These are phyloP conservation scores for Trichodelitschia bisporula DNA, from an alignment of 495 filamentous ascomycete species.

Conservation along the genomic window DNA sequence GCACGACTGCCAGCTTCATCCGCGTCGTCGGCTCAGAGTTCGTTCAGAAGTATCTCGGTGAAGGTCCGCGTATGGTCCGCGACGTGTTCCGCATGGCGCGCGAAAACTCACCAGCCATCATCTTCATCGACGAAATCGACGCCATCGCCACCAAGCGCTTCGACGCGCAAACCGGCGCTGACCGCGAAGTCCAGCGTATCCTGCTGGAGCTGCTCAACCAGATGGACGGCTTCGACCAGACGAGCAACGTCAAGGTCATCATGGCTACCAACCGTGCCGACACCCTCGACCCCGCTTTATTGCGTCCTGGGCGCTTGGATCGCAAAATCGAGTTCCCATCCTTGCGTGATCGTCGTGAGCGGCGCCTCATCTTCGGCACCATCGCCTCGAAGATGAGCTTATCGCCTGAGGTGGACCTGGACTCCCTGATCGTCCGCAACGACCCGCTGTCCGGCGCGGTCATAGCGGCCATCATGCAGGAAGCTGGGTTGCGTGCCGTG, in stretches of 20 bases:
- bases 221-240: conserved; percentile 99
- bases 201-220: conserved; percentile 91
- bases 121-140: conserved; percentile 99
- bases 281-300: conserved; percentile 79
- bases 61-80: conserved; percentile 94
- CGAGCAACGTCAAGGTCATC: conserved; percentile 96
- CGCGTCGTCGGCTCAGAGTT: conserved; percentile 95
- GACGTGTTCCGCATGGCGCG: conserved; percentile 98
- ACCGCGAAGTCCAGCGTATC: conserved; percentile 95
- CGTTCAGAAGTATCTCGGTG: conserved; percentile 94
- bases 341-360: conserved; percentile 73
- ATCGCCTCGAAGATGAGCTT: conserved; percentile 94
- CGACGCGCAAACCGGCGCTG: conserved; percentile 91
- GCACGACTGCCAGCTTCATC: conserved; percentile 94
- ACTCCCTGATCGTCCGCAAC: conserved; percentile 85
- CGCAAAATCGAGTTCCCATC: conserved; percentile 96
- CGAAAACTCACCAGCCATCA: conserved; percentile 93
- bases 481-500: conserved; percentile 83
- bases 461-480: conserved; percentile 98
- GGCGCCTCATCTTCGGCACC: conserved; percentile 85
- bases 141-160: conserved; percentile 98
- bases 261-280: conserved; percentile 99
- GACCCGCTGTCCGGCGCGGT: conserved; percentile 86
- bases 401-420: conserved; percentile 84
- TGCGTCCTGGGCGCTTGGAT: conserved; percentile 85